Evolutionary conservation across 2,329 filamentous ascomycete species (phyloP).

Genomic region (Diaporthe helianthi): DNA sequence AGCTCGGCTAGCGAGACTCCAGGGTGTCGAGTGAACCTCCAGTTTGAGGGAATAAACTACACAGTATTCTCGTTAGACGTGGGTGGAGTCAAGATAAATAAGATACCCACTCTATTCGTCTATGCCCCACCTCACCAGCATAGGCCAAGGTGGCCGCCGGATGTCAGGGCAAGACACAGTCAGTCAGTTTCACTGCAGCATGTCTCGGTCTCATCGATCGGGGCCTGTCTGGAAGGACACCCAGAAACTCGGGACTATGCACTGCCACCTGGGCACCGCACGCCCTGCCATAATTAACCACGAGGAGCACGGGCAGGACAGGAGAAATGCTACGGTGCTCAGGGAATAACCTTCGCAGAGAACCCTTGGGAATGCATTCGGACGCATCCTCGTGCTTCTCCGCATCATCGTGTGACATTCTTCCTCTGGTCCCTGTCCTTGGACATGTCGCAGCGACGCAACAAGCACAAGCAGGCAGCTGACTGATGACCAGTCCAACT

Average conservation of each 20-base stretch:
- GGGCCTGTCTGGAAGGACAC: slow-evolving; percentile 13
- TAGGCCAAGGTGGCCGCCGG: neutral
- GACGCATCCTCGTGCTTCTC: slow-evolving; percentile 17
- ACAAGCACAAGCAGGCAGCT: slow-evolving; percentile 12
- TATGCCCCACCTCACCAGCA: neutral
- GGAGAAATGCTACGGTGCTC: slow-evolving; percentile 22
- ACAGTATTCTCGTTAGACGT: neutral
- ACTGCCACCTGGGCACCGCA: slow-evolving; percentile 21
- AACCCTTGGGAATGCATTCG: slow-evolving; percentile 14
- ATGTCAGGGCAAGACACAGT: neutral
- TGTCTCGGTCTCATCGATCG: slow-evolving; percentile 22
- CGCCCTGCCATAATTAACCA: slow-evolving; percentile 9
- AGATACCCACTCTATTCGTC: neutral
- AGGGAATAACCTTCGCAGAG: slow-evolving; percentile 6
- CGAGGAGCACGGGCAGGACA: neutral
- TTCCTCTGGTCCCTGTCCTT: slow-evolving; percentile 13
- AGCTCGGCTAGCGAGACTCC: neutral
- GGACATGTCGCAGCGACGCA: slow-evolving; percentile 10
- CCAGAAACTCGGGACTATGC: slow-evolving; percentile 26
- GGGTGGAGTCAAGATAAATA: neutral
- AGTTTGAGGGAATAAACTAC: neutral
- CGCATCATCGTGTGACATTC: slow-evolving; percentile 23
- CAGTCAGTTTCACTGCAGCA: slow-evolving; percentile 18
- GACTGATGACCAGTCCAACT: neutral
- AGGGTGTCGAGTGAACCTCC: too few relatives aligned